Conservation (phyloP, 768 basidiomycete species). For the Stropharia rugosoannulata region DNA sequence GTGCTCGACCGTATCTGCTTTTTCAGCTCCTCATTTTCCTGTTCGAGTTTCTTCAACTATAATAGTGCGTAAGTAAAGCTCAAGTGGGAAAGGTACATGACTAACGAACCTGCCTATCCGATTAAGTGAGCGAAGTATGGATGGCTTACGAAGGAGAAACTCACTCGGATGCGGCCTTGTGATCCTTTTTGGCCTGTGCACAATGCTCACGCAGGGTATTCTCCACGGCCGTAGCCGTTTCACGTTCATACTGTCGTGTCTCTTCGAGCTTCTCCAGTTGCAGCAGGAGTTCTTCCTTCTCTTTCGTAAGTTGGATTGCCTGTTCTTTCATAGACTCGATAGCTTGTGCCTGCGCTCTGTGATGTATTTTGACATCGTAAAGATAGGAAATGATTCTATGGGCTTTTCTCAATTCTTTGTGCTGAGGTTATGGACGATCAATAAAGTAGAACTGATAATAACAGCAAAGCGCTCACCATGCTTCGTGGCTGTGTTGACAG, state of each 20-base stretch:
- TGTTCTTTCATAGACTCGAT: slow-evolving; percentile 31
- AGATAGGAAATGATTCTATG: slow-evolving; percentile 50
- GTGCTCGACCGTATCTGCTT: not conserved
- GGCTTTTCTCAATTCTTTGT: slow-evolving; percentile 48
- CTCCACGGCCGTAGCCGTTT: slow-evolving; percentile 51
- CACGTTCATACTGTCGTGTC: slow-evolving; percentile 46
- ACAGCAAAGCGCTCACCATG: slow-evolving; percentile 32
- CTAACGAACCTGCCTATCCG: slow-evolving; percentile 21
- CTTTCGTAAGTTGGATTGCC: slow-evolving; percentile 31
- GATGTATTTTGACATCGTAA: slow-evolving; percentile 44
- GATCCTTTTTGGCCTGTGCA: slow-evolving; percentile 42
- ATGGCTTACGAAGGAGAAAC: slow-evolving; percentile 15
- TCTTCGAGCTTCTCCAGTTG: slow-evolving; percentile 41
- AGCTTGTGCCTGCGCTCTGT: slow-evolving; percentile 33
- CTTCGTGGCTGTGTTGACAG: slow-evolving; percentile 44
- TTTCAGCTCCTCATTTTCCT: slow-evolving; percentile 16
- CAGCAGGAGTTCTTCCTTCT: slow-evolving; percentile 33
- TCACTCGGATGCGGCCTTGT: slow-evolving; percentile 40
- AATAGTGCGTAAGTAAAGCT: not conserved
- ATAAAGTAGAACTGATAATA: not conserved
- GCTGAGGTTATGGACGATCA: slow-evolving; percentile 31
- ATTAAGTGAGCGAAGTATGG: not conserved
- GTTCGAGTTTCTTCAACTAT: slow-evolving; percentile 20
- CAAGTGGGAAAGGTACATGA: not conserved
- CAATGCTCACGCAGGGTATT: slow-evolving; percentile 53